Evolutionary conservation across 495 filamentous ascomycete species (phyloP), one percentile per base, ranked within the genome.

Genomic region (Chaetomium cochliodes): DNA sequence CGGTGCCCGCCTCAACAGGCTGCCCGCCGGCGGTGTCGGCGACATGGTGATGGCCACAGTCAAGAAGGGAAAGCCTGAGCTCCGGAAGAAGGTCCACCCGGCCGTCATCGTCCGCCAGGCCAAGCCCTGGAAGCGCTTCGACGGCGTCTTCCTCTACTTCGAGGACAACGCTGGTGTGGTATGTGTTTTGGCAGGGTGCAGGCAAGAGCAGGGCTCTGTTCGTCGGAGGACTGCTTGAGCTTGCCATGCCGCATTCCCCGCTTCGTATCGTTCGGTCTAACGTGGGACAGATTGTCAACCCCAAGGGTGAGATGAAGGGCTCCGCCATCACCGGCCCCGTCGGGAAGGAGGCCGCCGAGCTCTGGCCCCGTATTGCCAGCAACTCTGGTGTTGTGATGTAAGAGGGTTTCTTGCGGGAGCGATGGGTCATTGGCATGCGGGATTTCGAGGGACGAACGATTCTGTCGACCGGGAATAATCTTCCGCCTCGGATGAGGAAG

Each of bases 1-100:
- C 76, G 96, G 94, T 85, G 96, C 94, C 69, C 92, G 94, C 69
- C 90, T 99, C 67, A 99, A 99, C 86, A 87, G 94, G 79, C 89
- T 99, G 68, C 94, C 94, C 70, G 96, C 96, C 73, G 94, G 89
- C 58, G 94, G 94, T 86, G 96, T 98, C 73, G 93, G 93, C 72
- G 94, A 98, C 84, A 98, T 98, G 94, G 96, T 98, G 73, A 98
- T 98, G 96, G 92, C 93, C 65, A 98, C 96, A 67, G 96, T 99
- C 82, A 98, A 99, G 90, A 99, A 99, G 91, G 74, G 93, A 79
- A 98, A 98, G 90, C 93, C 94, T 56, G 93, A 98, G 83, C 84
- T 98, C 74, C 85, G 93, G 77, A 98, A 98, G 90, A 98, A 98
- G 88, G 93, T 98, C 81, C 96, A 97, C 92, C 94, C 93, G 67